A percentile compares a stretch with the other conserved stretches of the same genome.
Conservation (phyloP, 2,329 filamentous ascomycete genomes). For the Neocatenulostroma microsporum region DNA sequence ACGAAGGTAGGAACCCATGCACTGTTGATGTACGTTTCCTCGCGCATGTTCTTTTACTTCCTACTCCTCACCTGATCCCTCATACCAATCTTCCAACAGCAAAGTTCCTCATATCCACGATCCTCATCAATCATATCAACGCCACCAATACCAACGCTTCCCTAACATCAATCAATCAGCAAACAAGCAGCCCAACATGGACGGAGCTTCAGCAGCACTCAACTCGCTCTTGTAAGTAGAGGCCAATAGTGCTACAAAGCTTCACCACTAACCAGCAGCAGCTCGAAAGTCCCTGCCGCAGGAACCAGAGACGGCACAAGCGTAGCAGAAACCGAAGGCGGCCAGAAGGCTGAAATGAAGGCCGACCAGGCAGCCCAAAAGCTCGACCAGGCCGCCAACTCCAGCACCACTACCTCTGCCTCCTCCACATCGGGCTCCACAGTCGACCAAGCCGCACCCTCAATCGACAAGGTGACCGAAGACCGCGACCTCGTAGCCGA, state of each 20-base stretch:
- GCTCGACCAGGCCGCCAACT: neutral
- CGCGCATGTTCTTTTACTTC: too few relatives aligned
- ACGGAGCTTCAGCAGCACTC: conserved; percentile 6
- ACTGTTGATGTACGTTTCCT: too few relatives aligned
- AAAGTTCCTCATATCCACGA: too few relatives aligned
- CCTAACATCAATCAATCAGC: neutral
- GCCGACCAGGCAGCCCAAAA: neutral
- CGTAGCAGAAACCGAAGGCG: neutral
- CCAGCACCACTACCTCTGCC: conserved; percentile 3
- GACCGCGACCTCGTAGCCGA: conserved; percentile 14
- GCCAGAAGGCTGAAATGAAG: neutral
- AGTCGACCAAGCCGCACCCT: neutral
- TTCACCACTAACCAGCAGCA: neutral
- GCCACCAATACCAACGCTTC: too few relatives aligned
- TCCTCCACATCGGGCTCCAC: neutral
- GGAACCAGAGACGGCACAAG: conserved; percentile 3
- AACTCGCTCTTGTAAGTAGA: conserved; percentile 5
- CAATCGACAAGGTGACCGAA: conserved; percentile 4
- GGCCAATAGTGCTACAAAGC: conserved; percentile 1
- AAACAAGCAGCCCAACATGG: conserved; percentile 1
- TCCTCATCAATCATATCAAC: too few relatives aligned
- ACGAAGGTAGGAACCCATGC: too few relatives aligned
- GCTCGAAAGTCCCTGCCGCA: conserved; percentile 1
- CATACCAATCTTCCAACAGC: too few relatives aligned
- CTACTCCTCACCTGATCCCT: too few relatives aligned